Base-by-base conservation (phyloP, 2,329 filamentous ascomycete species). In the Dichotomopilus funicola region DNA sequence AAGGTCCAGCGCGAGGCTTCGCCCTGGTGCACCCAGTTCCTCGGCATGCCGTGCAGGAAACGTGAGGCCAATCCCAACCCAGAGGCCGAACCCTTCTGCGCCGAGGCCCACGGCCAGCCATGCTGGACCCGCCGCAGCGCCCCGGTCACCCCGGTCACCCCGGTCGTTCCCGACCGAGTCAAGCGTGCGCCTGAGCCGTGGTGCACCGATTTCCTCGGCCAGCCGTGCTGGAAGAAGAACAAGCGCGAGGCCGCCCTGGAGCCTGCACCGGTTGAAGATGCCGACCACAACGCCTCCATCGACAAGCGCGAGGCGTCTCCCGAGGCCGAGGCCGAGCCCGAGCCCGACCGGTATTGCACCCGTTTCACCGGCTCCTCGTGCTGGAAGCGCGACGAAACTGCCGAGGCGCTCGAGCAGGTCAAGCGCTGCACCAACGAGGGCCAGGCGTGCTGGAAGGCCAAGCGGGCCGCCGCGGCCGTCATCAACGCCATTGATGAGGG, bases 401-500 rank as follows among this genome's bases (percentile, higher is more conserved):
- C 59, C 31, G 59, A 56, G 33, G 55, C 49, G 41, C 48, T 63
- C 53, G 65, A 64, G 44, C 58, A 63, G 34, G 62, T 63, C 44
- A 61, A 59, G 54, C 55, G 59, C 10, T 62, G 60, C 58, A 47
- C 12, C 54, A 62, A 62, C 41, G 62, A 65, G 34, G 75, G 76
- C 51, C 65, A 71, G 59, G 60, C 68, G 31, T 78, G 77, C 71
- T 71, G 67, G 65, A 72, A 73, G 65, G 68, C 68, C 61, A 73
- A 73, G 66, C 74, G 73, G 57, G 72, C 71, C 13, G 66, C 67
- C 56, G 65, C 68, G 34, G 65, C 67, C 49, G 64, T 72, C 60
- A 49, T 65, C 59, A 62, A 64, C 33, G 61, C 68, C 56, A 63
- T 72, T 59, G 59, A 67, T 37, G 40, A 56, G 47, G 54, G 53